These are phyloP conservation scores for Tuber aestivum DNA, from an alignment of 495 filamentous ascomycete genomes.

Conservation along the genomic window DNA sequence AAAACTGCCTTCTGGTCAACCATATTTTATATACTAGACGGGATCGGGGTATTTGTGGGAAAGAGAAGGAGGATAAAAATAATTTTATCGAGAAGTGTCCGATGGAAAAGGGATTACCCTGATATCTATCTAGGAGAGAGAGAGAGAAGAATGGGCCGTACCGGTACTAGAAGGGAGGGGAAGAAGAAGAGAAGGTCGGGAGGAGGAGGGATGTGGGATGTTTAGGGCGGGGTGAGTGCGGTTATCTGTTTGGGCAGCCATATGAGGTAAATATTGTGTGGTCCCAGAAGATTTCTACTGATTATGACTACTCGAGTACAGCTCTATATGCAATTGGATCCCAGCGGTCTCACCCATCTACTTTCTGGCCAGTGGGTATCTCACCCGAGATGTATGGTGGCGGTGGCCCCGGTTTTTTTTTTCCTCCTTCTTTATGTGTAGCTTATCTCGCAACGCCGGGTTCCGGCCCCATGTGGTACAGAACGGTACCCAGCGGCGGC, in stretches of 20 bases:
- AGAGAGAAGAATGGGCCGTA: constrained; percentile 17
- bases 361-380: not conserved
- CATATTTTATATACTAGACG: constrained; percentile 45
- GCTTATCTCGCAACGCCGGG: not conserved
- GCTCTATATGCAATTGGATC: not conserved
- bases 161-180: constrained; percentile 18
- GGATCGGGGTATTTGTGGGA: constrained; percentile 38
- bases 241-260: constrained; percentile 7
- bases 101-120: constrained; percentile 12
- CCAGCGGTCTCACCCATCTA: not conserved
- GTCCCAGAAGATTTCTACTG: constrained; percentile 31
- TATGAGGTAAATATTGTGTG: constrained; percentile 19
- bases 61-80: constrained; percentile 34
- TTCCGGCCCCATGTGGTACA: not conserved
- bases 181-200: constrained; percentile 25
- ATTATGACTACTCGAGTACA: constrained; percentile 17
- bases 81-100: constrained; percentile 26
- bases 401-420: not conserved
- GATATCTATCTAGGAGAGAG: constrained; percentile 13
- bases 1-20: constrained; percentile 90
- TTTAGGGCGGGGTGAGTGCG: not conserved
- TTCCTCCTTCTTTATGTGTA: not conserved
- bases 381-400: not conserved
- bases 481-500: not conserved
- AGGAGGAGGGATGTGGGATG: constrained; percentile 17